Evolutionary conservation across 805 yeast species (phyloP), one percentile per base, ranked within the genome.

Genomic region (Saturnispora galanensis): DNA sequence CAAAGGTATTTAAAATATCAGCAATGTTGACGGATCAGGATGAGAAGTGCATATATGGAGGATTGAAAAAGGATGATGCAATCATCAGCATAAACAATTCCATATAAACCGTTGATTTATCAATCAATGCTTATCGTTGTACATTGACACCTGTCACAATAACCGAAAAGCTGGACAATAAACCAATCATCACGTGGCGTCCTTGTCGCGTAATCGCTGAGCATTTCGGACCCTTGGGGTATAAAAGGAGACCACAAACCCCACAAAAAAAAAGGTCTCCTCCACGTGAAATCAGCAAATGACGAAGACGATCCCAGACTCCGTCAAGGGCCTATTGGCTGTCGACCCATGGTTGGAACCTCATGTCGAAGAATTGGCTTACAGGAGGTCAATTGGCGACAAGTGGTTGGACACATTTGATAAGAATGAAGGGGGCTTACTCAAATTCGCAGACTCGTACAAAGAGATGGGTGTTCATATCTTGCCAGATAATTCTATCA

Each of bases 281-380:
- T 21, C 26, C 26, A 21, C 26, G 8, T 21, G 26, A 21, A 21
- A 21, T 8, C 26, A 21, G 10, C 17, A 13, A 36, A 30, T 31
- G 39, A 18, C 40, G 21, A 21, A 26, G 7, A 39, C 45, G 28
- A 47, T 56, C 10, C 62, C 62, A 1, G 45, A 16, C 11, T 28
- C 64, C 26, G 73, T 79, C 35, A 69, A 71, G 56, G 84, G 79
- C 5, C 81, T 81, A n/a, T 64, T 85, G 28, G 77, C 74, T 31
- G 60, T 78, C 35, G 98, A 90, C 56, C 93, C 96, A 0, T 90
- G 88, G 84, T 70, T 90, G 47, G 79, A 79, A 55, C 96, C 97
- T 0, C 81, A 70, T 61, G 71, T 79, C 10, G 69, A 68, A n/a
- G 85, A 76, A 45, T 66, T 90, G 36, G 75, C 76, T 3, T 74